Evolutionary conservation across 2,329 filamentous ascomycete species (phyloP).

Genomic region (Stachybotrys chlorohalonatus): DNA sequence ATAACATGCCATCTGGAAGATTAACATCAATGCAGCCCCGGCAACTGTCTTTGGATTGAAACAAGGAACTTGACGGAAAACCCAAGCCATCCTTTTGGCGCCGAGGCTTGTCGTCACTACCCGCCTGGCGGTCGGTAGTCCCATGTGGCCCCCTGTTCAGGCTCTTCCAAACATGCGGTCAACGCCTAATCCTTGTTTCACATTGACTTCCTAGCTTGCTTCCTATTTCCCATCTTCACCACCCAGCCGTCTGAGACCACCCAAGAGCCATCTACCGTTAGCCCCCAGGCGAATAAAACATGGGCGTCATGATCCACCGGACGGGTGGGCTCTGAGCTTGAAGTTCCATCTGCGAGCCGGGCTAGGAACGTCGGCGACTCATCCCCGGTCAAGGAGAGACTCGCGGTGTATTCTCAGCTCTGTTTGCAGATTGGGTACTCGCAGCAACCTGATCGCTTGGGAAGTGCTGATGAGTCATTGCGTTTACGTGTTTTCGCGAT

Average conservation of each 20-base stretch:
- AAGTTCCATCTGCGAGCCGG: background rate
- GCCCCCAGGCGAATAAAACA: background rate
- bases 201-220: background rate
- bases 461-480: slow-evolving; percentile 19
- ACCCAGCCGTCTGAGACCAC: background rate
- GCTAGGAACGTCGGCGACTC: background rate
- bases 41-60: background rate
- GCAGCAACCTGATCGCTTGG: background rate
- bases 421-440: background rate
- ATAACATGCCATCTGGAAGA: background rate
- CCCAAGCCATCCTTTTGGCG: background rate
- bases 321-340: background rate
- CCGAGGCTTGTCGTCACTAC: background rate
- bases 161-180: background rate
- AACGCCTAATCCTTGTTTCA: background rate
- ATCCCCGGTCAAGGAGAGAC: background rate
- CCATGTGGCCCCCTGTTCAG: background rate
- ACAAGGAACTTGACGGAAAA: background rate
- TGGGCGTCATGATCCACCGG: background rate
- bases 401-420: background rate
- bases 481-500: background rate
- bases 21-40: background rate
- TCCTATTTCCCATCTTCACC: background rate
- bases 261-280: background rate
- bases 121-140: background rate